Conservation (phyloP, 2,329 filamentous ascomycete genomes). For the Ascochyta clinopodiicola region DNA sequence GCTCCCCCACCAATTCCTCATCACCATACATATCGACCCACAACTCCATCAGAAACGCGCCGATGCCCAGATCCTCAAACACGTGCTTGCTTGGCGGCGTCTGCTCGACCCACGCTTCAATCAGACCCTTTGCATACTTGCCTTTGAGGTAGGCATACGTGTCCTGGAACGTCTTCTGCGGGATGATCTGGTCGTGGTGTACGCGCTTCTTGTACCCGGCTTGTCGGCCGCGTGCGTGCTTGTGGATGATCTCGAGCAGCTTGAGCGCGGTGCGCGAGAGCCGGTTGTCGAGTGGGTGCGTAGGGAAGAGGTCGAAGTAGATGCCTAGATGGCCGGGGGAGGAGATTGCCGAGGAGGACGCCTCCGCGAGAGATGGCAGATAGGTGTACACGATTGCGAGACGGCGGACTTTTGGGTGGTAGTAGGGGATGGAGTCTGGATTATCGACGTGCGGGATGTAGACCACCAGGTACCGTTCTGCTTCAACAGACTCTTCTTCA, state of each 20-base stretch:
- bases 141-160: conserved; percentile 82
- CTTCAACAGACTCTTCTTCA: conserved; percentile 36
- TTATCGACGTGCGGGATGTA: conserved; percentile 76
- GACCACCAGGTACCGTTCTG: conserved; percentile 66
- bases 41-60: conserved; percentile 89
- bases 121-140: conserved; percentile 74
- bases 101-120: conserved; percentile 80
- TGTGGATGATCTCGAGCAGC: conserved; percentile 72
- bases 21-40: conserved; percentile 82
- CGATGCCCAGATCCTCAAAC: conserved; percentile 91
- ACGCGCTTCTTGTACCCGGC: conserved; percentile 80
- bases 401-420: conserved; percentile 78
- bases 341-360: conserved; percentile 28
- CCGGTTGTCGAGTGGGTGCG: conserved; percentile 54
- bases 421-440: conserved; percentile 76
- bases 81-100: conserved; percentile 92
- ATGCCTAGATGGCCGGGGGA: conserved; percentile 54
- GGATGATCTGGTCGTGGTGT: conserved; percentile 80
- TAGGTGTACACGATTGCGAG: conserved; percentile 79
- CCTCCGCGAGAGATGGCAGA: conserved; percentile 25
- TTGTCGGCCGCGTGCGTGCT: conserved; percentile 71
- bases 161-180: conserved; percentile 78
- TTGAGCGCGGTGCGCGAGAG: conserved; percentile 72
- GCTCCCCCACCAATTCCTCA: not conserved
- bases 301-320: conserved; percentile 58